phyloP scores from a whole-genome alignment of 805 yeast genomes.

The Sugiyamaella mastotermitis region DNA sequence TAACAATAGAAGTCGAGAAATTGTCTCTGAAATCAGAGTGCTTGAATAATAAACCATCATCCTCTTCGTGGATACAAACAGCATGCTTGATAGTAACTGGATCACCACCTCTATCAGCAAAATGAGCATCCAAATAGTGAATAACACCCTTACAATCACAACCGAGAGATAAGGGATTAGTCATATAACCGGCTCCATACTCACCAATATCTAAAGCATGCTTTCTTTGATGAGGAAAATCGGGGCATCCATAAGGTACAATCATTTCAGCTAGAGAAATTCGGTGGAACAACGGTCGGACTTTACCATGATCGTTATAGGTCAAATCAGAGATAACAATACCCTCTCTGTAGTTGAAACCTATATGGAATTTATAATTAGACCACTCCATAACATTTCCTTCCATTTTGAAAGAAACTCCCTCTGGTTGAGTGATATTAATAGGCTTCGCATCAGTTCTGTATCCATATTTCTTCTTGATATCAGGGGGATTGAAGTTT shows the following conservation, averaged over 20 bases:
- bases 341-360: conserved; percentile 81
- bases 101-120: conserved; percentile 60
- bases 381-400: conserved; percentile 72
- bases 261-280: conserved; percentile 74
- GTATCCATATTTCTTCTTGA: conserved; percentile 55
- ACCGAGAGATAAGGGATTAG: conserved; percentile 69
- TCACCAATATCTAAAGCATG: conserved; percentile 84
- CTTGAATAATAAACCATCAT: conserved; percentile 69
- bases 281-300: conserved; percentile 73
- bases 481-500: conserved; percentile 61
- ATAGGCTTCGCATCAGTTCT: conserved; percentile 63
- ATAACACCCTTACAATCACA: conserved; percentile 84
- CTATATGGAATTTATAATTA: conserved; percentile 69
- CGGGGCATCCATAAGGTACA: conserved; percentile 77
- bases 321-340: conserved; percentile 66
- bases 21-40: conserved; percentile 81
- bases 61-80: conserved; percentile 79
- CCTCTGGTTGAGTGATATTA: conserved; percentile 70
- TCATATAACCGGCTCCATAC: conserved; percentile 82
- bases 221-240: conserved; percentile 74
- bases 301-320: too few relatives aligned
- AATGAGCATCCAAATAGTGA: conserved; percentile 73
- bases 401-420: conserved; percentile 67
- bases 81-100: conserved; percentile 70
- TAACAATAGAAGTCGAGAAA: conserved; percentile 65